Conservation (phyloP, 768 basidiomycete genomes). For the Fistulinella prunicolor region DNA sequence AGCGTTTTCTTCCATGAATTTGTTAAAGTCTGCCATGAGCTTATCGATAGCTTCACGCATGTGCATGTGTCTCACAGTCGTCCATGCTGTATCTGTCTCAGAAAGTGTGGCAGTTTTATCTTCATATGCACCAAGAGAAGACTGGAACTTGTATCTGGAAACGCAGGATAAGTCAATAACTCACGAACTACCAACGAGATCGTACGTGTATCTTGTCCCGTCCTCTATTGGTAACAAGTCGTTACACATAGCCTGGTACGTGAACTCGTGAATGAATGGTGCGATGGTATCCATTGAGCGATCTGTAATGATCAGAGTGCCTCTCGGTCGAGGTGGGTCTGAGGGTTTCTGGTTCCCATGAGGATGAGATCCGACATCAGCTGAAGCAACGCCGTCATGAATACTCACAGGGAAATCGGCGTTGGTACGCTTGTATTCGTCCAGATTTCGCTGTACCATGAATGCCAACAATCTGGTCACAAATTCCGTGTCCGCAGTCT, state of each 20-base stretch:
- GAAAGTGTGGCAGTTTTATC: constrained; percentile 85
- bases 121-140: constrained; percentile 79
- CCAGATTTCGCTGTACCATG: constrained; percentile 78
- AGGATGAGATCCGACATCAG: neutral
- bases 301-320: constrained; percentile 88
- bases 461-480: constrained; percentile 79
- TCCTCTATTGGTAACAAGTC: constrained; percentile 88
- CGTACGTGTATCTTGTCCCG: constrained; percentile 83
- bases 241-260: constrained; percentile 98
- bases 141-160: constrained; percentile 87
- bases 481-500: constrained; percentile 72
- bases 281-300: constrained; percentile 93
- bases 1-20: constrained; percentile 90
- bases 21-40: constrained; percentile 93
- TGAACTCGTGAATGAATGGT: constrained; percentile 95
- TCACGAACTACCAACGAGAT: constrained; percentile 18
- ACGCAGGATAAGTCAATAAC: neutral
- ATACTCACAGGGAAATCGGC: constrained; percentile 80
- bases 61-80: constrained; percentile 91
- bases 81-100: constrained; percentile 89
- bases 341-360: constrained; percentile 42
- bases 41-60: constrained; percentile 99
- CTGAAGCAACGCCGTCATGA: neutral
- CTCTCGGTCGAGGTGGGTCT: constrained; percentile 64
- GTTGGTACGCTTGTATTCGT: constrained; percentile 84